These are phyloP conservation scores for Quercus alba DNA, from an alignment of 306 rosid species.

Conservation along the genomic window DNA sequence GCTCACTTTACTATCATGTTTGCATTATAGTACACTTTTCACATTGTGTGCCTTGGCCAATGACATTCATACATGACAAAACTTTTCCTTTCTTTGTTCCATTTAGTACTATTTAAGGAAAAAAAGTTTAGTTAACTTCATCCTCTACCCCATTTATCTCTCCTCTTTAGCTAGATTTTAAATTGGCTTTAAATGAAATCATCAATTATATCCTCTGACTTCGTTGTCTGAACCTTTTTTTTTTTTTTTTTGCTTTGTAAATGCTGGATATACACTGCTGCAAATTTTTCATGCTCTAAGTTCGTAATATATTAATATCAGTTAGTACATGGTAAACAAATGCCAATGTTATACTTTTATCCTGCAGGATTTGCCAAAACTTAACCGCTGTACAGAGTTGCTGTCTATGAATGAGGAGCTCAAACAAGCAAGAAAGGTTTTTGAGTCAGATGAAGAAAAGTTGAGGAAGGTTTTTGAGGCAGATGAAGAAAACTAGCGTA, in stretches of 20 bases:
- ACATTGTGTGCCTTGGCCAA: neutral
- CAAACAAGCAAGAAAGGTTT: slow-evolving; percentile 90
- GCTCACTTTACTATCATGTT: no score
- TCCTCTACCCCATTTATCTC: no score
- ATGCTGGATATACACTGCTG: neutral
- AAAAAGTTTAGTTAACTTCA: no score
- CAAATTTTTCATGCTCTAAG: neutral
- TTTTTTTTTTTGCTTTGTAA: neutral
- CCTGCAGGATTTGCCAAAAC: slow-evolving; percentile 71
- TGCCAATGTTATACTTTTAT: slow-evolving; percentile 2
- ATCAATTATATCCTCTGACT: no score
- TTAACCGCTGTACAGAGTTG: slow-evolving; percentile 78
- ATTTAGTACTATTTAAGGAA: neutral
- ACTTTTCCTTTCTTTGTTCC: neutral
- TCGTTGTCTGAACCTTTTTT: neutral
- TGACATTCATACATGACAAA: neutral
- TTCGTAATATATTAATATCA: neutral
- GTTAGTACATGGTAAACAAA: neutral
- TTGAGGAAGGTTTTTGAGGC: slow-evolving; percentile 73
- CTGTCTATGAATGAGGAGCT: slow-evolving; percentile 89
- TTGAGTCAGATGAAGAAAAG: slow-evolving; percentile 83
- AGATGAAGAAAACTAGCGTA: slow-evolving; percentile 47
- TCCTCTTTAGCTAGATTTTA: no score
- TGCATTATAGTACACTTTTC: neutral
- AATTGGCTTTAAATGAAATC: no score